Percentiles rank a stretch among this genome's conserved stretches.
Conservation (phyloP, 495 filamentous ascomycete genomes). For the Tuber indicum region DNA sequence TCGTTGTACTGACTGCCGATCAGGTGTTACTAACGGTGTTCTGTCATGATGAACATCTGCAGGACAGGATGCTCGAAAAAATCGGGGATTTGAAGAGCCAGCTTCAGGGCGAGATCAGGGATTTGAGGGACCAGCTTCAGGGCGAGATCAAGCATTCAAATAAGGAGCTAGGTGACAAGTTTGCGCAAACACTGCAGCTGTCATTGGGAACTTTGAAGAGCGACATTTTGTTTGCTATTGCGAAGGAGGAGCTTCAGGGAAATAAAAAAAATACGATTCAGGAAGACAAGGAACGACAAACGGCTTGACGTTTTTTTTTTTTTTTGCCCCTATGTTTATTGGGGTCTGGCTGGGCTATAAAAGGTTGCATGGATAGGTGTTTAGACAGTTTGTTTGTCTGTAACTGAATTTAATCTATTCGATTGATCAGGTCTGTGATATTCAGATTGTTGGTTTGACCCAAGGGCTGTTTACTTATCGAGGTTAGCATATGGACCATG, state of each 20-base stretch:
- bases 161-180: neutral
- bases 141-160: neutral
- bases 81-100: neutral
- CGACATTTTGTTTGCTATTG: neutral
- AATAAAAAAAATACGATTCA: neutral
- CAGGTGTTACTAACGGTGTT: neutral
- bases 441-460: neutral
- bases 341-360: neutral
- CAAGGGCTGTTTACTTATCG: no score
- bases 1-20: neutral
- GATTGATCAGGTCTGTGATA: neutral
- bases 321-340: neutral
- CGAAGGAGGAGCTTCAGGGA: neutral
- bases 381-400: neutral
- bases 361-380: neutral
- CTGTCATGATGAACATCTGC: neutral
- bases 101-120: neutral
- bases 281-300: neutral
- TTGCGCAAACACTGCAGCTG: neutral
- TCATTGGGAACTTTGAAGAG: neutral
- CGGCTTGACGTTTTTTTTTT: neutral
- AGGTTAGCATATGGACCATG: no score
- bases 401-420: neutral
- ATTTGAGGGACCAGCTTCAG: neutral
- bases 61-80: neutral